Percentiles rank a stretch among this genome's conserved stretches.
phyloP scores from a whole-genome alignment of 2,329 filamentous ascomycete genomes.

The Stagonosporopsis vannaccii region DNA sequence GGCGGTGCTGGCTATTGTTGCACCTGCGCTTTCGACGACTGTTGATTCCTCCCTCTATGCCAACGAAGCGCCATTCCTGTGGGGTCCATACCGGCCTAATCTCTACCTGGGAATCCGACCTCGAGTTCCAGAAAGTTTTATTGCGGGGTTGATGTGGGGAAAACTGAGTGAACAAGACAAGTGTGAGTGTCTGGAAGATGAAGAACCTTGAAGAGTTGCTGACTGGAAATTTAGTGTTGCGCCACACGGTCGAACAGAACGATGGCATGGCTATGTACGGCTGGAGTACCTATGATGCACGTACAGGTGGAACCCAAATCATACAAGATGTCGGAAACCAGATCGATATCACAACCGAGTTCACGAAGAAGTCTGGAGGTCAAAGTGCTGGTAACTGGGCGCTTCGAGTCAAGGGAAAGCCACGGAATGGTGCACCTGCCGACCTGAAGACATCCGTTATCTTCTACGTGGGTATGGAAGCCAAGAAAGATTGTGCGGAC shows the following conservation, averaged over 20 bases:
- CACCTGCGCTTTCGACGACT: conserved; percentile 16
- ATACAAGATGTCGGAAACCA: conserved; percentile 87
- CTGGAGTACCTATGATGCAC: conserved; percentile 94
- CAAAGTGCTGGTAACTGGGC: conserved; percentile 90
- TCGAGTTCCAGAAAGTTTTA: conserved; percentile 78
- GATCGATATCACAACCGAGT: conserved; percentile 87
- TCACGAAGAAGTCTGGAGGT: conserved; percentile 88
- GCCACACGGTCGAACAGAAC: conserved; percentile 92
- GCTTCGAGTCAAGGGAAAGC: conserved; percentile 79
- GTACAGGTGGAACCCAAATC: conserved; percentile 82
- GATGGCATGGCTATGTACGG: conserved; percentile 93
- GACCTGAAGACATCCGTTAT: conserved; percentile 78
- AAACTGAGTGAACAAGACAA: conserved; percentile 79
- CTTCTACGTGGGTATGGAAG: conserved; percentile 83
- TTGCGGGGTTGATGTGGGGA: conserved; percentile 86
- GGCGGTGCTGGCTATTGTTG: conserved; percentile 24
- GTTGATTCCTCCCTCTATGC: conserved; percentile 22
- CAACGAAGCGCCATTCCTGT: conserved; percentile 82
- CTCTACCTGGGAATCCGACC: conserved; percentile 90
- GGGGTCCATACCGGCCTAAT: conserved; percentile 94
- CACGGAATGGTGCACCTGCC: conserved; percentile 68
- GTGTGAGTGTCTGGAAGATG: conserved; percentile 61
- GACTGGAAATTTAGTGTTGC: conserved; percentile 61
- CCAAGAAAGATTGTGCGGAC: conserved; percentile 60
- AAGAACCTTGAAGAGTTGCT: conserved; percentile 2